Conservation (phyloP, 805 yeast genomes). For the Barnettozyma wickerhamii region DNA sequence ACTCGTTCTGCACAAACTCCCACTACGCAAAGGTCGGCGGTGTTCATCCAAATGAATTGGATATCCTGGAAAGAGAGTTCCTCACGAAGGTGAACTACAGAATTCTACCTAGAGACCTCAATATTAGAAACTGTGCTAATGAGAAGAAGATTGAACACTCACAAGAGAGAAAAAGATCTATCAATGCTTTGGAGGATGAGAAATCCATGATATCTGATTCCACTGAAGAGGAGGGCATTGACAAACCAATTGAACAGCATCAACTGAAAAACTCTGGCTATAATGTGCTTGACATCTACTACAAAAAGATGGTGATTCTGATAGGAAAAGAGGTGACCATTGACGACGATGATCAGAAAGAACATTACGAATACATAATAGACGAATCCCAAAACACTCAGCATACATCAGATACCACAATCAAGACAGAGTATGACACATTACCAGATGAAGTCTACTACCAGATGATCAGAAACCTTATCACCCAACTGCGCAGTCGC, state of each 20-base stretch:
- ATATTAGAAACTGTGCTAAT: conserved; percentile 34
- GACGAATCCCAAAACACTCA: background rate
- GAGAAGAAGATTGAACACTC: conserved; percentile 18
- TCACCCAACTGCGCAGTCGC: background rate
- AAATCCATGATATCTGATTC: conserved; percentile 3
- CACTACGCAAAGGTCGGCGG: conserved; percentile 98
- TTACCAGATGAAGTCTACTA: conserved; percentile 18
- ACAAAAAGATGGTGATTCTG: conserved; percentile 43
- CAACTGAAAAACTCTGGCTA: conserved; percentile 28
- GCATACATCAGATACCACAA: conserved; percentile 3
- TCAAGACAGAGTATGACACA: conserved; percentile 28
- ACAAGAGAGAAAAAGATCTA: conserved; percentile 18
- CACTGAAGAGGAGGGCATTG: background rate
- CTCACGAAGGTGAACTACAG: conserved; percentile 75
- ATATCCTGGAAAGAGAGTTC: conserved; percentile 85
- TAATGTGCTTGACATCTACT: conserved; percentile 44
- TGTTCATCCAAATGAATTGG: conserved; percentile 74
- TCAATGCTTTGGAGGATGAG: conserved; percentile 14
- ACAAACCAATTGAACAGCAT: conserved; percentile 17
- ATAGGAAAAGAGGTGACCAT: conserved; percentile 35
- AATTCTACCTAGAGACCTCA: conserved; percentile 52
- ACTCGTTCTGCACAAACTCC: conserved; percentile 86
- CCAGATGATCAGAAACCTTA: background rate
- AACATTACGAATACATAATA: conserved; percentile 9
- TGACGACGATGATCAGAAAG: conserved; percentile 11